Evolutionary conservation across 352 stramenopile species (phyloP).

Genomic region (Phytophthora rubi): DNA sequence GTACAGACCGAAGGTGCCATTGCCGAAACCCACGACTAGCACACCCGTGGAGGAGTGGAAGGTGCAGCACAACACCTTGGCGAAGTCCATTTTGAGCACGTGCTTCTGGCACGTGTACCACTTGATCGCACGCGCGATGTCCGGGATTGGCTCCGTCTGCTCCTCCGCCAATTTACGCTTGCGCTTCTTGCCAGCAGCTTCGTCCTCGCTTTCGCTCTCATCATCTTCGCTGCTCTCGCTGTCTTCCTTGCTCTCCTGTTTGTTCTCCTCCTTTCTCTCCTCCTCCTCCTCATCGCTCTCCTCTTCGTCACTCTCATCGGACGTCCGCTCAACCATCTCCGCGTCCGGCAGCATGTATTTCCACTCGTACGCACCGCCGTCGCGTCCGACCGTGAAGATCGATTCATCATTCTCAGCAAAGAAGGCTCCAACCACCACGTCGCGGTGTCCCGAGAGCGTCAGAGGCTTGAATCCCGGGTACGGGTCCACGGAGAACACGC

Average conservation of each 20-base stretch:
- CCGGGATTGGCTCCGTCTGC: constrained; percentile 41
- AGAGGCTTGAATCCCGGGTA: constrained; percentile 84
- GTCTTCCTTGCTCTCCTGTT: constrained; percentile 38
- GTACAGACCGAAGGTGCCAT: constrained; percentile 98
- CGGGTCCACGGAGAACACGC: constrained; percentile 83
- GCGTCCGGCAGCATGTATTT: constrained; percentile 66
- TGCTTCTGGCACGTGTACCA: constrained; percentile 90
- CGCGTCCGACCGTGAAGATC: constrained; percentile 89
- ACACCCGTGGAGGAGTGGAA: constrained; percentile 90
- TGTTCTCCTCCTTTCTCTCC: constrained; percentile 10
- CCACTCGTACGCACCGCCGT: constrained; percentile 91
- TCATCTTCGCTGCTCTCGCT: constrained; percentile 18
- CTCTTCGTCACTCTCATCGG: constrained; percentile 41
- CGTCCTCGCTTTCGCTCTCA: constrained; percentile 44
- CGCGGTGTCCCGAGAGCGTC: constrained; percentile 90
- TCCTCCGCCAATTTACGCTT: constrained; percentile 37
- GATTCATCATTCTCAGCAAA: constrained; percentile 81
- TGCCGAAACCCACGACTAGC: constrained; percentile 96
- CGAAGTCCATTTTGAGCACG: constrained; percentile 91
- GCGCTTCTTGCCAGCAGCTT: constrained; percentile 26
- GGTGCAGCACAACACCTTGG: constrained; percentile 88
- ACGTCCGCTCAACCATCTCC: constrained; percentile 35
- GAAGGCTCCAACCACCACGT: constrained; percentile 86
- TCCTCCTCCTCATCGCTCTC: constrained; percentile 25
- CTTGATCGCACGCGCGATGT: constrained; percentile 77